These are phyloP conservation scores for Penicillium coprophilum DNA, from an alignment of 495 filamentous ascomycete genomes.

Conservation along the genomic window DNA sequence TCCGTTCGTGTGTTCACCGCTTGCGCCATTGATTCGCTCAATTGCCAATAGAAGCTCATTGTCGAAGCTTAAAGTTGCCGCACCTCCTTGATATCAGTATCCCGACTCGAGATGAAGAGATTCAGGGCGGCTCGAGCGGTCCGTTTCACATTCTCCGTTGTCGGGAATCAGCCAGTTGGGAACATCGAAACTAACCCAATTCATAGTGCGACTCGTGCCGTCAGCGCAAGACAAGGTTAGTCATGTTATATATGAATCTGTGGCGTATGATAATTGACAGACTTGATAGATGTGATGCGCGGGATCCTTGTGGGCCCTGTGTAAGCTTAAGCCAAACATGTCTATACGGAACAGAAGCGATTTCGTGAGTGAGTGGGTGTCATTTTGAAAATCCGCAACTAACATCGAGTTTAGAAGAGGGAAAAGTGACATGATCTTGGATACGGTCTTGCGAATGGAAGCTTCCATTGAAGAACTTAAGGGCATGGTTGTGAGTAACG, in stretches of 20 bases:
- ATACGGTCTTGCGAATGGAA: slow-evolving; percentile 11
- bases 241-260: too few relatives aligned
- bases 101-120: slow-evolving; percentile 8
- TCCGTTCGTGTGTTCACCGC: too few relatives aligned
- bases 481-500: slow-evolving; percentile 7
- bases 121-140: slow-evolving; percentile 15
- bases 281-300: slow-evolving; percentile 10
- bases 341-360: slow-evolving; percentile 13
- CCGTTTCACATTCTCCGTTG: not conserved
- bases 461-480: slow-evolving; percentile 11
- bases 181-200: not conserved
- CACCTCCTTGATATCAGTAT: too few relatives aligned
- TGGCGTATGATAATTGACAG: not conserved
- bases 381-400: not conserved
- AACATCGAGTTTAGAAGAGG: not conserved
- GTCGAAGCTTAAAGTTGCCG: too few relatives aligned
- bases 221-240: slow-evolving; percentile 14
- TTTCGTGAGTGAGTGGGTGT: slow-evolving; percentile 1
- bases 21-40: too few relatives aligned
- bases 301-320: slow-evolving; percentile 12
- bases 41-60: too few relatives aligned
- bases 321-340: slow-evolving; percentile 7
- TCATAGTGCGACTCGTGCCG: slow-evolving; percentile 13
- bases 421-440: slow-evolving; percentile 14
- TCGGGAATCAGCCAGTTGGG: not conserved